Conservation (phyloP, 306 rosid species). For the Acacia melanoxylon region DNA sequence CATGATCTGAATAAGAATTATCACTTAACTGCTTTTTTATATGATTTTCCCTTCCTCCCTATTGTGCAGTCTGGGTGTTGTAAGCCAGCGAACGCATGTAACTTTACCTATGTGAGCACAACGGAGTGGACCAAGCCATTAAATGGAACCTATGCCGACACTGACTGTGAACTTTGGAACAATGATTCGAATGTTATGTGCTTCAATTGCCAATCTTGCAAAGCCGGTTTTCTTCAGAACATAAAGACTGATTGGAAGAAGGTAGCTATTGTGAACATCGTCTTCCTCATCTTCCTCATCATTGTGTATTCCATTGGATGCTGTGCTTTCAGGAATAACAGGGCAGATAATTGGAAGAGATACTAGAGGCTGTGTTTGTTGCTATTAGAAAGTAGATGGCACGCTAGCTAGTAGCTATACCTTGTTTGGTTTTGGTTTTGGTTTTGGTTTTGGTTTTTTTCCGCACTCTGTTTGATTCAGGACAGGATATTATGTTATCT, state of each 20-base stretch:
- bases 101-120: too few species aligned
- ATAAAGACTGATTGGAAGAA: conserved; percentile 70
- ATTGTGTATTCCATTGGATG: conserved; percentile 74
- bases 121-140: too few species aligned
- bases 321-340: conserved; percentile 79
- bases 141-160: too few species aligned
- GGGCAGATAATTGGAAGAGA: conserved; percentile 41
- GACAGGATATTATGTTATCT: background rate
- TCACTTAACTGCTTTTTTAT: too few species aligned
- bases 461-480: background rate
- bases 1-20: too few species aligned
- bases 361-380: background rate
- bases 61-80: too few species aligned
- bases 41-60: too few species aligned
- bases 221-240: conserved; percentile 81
- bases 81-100: too few species aligned
- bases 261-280: conserved; percentile 55
- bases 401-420: background rate
- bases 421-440: conserved; percentile 9
- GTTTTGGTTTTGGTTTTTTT: too few species aligned
- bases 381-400: too few species aligned
- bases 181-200: conserved; percentile 47
- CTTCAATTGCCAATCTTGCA: conserved; percentile 76
- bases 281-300: conserved; percentile 62
- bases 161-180: too few species aligned